These are phyloP conservation scores for Starmerella potacharoeniae DNA, from an alignment of 805 yeast genomes.

Conservation along the genomic window DNA sequence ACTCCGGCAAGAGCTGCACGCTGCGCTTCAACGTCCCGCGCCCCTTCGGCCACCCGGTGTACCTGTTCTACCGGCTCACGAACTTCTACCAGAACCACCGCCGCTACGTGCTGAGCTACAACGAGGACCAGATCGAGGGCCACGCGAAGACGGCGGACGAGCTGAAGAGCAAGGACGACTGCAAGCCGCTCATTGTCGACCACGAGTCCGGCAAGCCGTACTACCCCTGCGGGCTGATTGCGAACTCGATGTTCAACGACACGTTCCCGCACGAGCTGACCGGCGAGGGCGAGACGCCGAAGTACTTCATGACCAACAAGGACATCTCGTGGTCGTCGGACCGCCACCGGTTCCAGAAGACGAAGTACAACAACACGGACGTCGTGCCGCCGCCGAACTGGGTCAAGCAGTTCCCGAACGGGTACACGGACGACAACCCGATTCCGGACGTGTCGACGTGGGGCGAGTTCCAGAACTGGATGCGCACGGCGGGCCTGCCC, in stretches of 20 bases:
- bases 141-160: conserved; percentile 44
- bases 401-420: conserved; percentile 67
- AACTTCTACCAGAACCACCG: conserved; percentile 93
- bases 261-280: conserved; percentile 41
- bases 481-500: conserved; percentile 93
- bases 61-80: conserved; percentile 72
- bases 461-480: conserved; percentile 93
- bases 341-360: conserved; percentile 55
- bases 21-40: conserved; percentile 61
- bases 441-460: conserved; percentile 63
- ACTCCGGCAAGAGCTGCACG: conserved; percentile 42
- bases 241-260: conserved; percentile 87
- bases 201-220: conserved; percentile 42
- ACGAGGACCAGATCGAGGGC: conserved; percentile 72
- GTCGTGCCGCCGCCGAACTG: conserved; percentile 94
- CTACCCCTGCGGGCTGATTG: conserved; percentile 93
- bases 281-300: conserved; percentile 34
- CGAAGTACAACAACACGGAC: conserved; percentile 53
- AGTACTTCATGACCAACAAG: conserved; percentile 36
- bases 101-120: conserved; percentile 77
- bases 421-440: conserved; percentile 65
- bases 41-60: conserved; percentile 53
- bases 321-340: conserved; percentile 85
- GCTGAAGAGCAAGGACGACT: conserved; percentile 40
- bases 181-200: conserved; percentile 46